A percentile compares a stretch with the other conserved stretches of the same genome.
Evolutionary conservation across 306 rosid species (phyloP).

Genomic region (Purshia tridentata): DNA sequence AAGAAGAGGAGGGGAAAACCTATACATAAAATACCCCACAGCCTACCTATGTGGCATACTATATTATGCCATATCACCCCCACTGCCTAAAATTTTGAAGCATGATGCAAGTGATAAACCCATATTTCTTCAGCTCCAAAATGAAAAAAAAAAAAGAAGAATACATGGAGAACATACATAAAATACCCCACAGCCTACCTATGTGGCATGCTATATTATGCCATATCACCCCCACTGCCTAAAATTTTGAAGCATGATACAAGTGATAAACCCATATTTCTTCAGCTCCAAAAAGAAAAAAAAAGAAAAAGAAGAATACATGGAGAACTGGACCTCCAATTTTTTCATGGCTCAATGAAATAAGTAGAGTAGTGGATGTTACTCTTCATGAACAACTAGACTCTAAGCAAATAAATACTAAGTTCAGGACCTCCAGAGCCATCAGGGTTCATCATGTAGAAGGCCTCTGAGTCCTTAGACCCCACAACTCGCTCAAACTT

Average conservation of each 20-base stretch:
- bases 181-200: too few relatives aligned
- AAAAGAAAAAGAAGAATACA: neutral
- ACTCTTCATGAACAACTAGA: conserved; percentile 26
- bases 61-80: neutral
- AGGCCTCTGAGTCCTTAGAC: conserved; percentile 86
- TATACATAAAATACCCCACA: conserved; percentile 8
- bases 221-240: neutral
- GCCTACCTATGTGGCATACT: neutral
- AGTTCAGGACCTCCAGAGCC: conserved; percentile 80
- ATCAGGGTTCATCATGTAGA: conserved; percentile 83
- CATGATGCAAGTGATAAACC: neutral
- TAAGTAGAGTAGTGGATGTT: neutral
- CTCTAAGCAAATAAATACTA: conserved; percentile 79
- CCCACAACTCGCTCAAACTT: conserved; percentile 84
- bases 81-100: conserved; percentile 7
- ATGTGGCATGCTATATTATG: too few relatives aligned
- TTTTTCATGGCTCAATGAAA: neutral
- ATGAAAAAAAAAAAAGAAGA: neutral
- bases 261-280: neutral
- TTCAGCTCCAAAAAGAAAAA: conserved; percentile 4
- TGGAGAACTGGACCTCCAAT: neutral
- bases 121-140: neutral
- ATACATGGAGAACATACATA: too few relatives aligned
- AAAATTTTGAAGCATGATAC: conserved; percentile 8
- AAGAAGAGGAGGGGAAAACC: neutral